Conservation (phyloP, 2,329 filamentous ascomycete genomes). For the Hyphodiscus sp. region DNA sequence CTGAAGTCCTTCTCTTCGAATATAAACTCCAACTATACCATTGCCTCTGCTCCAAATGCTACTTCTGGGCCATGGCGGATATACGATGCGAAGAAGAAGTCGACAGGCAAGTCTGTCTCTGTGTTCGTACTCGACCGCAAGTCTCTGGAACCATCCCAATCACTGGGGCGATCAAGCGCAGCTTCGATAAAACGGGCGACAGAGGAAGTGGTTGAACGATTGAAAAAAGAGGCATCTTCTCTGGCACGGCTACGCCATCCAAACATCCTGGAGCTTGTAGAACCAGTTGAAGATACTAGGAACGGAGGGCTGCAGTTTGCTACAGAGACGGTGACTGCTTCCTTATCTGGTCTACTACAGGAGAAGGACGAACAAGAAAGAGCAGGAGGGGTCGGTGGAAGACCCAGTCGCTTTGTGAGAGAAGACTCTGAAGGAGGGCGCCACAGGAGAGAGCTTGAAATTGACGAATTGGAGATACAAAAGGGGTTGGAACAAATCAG, state of each 20-base stretch:
- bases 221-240: conserved; percentile 87
- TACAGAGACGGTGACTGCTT: conserved; percentile 84
- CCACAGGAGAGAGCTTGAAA: conserved; percentile 75
- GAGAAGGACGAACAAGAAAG: conserved; percentile 88
- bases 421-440: conserved; percentile 70
- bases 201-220: conserved; percentile 83
- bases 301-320: conserved; percentile 92
- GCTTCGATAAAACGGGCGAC: conserved; percentile 70
- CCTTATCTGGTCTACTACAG: conserved; percentile 71
- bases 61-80: conserved; percentile 93
- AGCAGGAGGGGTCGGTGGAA: conserved; percentile 58
- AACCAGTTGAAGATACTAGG: conserved; percentile 91
- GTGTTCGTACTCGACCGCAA: conserved; percentile 95
- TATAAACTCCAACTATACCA: conserved; percentile 84
- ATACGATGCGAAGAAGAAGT: conserved; percentile 95
- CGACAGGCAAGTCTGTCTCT: conserved; percentile 79
- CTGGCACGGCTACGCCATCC: conserved; percentile 86
- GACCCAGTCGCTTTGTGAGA: conserved; percentile 72
- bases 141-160: conserved; percentile 62
- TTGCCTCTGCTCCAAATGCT: conserved; percentile 69
- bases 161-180: conserved; percentile 55
- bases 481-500: conserved; percentile 90
- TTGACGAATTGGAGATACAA: conserved; percentile 96
- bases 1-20: conserved; percentile 92
- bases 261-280: conserved; percentile 83